Conservation (phyloP, 441 rosid genomes). For the Dalechampia spathulata region DNA sequence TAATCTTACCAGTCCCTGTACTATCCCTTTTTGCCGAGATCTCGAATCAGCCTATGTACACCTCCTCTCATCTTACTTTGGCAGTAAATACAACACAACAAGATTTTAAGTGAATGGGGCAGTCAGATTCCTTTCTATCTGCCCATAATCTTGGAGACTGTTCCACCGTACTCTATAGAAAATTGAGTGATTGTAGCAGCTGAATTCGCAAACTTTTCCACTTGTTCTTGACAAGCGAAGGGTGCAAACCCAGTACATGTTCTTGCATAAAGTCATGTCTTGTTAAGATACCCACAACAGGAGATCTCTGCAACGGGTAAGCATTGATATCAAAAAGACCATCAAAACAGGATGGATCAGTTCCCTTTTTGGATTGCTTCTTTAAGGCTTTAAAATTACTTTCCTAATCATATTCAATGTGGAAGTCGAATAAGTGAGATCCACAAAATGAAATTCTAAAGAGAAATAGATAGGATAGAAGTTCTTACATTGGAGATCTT, state of each 20-base stretch:
- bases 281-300: slow-evolving; percentile 74
- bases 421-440: no score
- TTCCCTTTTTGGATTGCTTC: no score
- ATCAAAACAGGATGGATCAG: no score
- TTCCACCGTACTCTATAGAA: slow-evolving; percentile 27
- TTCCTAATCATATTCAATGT: no score
- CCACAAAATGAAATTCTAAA: no score
- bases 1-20: not conserved
- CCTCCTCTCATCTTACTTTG: not conserved
- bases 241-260: slow-evolving; percentile 60
- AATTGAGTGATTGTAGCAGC: slow-evolving; percentile 27
- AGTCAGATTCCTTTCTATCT: slow-evolving; percentile 51
- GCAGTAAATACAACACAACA: slow-evolving; percentile 11
- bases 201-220: slow-evolving; percentile 65
- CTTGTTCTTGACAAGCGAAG: slow-evolving; percentile 36
- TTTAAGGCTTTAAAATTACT: no score
- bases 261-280: slow-evolving; percentile 91
- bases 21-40: slow-evolving; percentile 2
- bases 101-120: slow-evolving; percentile 29
- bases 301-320: slow-evolving; percentile 46
- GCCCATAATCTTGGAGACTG: slow-evolving; percentile 31
- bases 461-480: slow-evolving; percentile 6
- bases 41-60: slow-evolving; percentile 12
- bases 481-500: slow-evolving; percentile 52
- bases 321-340: not conserved